Conservation (phyloP, 768 basidiomycete species). For the Suillus alpinus region DNA sequence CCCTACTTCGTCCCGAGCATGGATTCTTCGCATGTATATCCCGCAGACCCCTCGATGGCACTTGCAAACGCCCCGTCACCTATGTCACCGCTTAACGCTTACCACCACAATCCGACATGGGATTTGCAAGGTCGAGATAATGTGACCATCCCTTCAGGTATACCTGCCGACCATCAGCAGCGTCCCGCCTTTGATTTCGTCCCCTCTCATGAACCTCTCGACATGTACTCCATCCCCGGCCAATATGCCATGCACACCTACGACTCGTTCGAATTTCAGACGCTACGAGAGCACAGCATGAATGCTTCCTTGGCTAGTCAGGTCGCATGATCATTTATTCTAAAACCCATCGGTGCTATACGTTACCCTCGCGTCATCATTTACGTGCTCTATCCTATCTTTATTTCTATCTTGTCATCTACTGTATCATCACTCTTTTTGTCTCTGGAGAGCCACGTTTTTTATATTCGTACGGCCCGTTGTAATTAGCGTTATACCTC, state of each 20-base stretch:
- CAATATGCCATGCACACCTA: conserved; percentile 18
- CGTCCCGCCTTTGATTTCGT: conserved; percentile 17
- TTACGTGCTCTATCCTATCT: conserved; percentile 1
- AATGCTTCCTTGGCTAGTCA: conserved; percentile 16
- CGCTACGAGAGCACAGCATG: conserved; percentile 27
- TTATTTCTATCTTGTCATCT: conserved; percentile 23
- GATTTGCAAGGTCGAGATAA: background rate
- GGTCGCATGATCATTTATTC: conserved; percentile 15
- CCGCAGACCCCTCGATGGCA: conserved; percentile 11
- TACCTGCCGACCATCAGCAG: background rate
- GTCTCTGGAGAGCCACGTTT: background rate
- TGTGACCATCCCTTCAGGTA: background rate
- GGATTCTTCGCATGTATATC: conserved; percentile 19
- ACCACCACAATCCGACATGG: conserved; percentile 1
- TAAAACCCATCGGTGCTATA: conserved; percentile 3
- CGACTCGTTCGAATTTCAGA: conserved; percentile 34
- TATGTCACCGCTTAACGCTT: background rate
- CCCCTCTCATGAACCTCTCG: conserved; percentile 18
- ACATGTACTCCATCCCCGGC: conserved; percentile 14
- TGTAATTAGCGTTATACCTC: conserved; percentile 11
- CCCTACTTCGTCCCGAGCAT: conserved; percentile 3
- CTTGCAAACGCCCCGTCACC: conserved; percentile 9
- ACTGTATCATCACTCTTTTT: conserved; percentile 19
- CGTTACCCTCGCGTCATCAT: background rate
- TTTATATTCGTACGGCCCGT: conserved; percentile 9